A percentile compares a stretch with the other conserved stretches of the same genome.
phyloP scores from a whole-genome alignment of 805 yeast genomes.

The Naumovozyma dairenensis region DNA sequence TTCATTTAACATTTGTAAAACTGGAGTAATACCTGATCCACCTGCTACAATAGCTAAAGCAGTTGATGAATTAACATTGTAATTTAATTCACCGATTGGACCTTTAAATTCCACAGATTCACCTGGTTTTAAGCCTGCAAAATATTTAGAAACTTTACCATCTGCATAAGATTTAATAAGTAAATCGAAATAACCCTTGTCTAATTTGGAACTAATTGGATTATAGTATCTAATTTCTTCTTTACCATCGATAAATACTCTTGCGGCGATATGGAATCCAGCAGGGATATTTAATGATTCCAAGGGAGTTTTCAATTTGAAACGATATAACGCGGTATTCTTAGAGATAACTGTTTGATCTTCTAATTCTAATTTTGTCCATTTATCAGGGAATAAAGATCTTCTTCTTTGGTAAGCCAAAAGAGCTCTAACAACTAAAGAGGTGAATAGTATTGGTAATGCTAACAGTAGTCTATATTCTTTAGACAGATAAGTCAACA shows the following conservation, averaged over 20 bases:
- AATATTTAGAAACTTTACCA: slow-evolving; percentile 58
- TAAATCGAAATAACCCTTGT: slow-evolving; percentile 65
- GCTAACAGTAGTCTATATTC: slow-evolving; percentile 25
- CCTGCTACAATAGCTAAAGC: slow-evolving; percentile 68
- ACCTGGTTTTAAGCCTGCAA: slow-evolving; percentile 57
- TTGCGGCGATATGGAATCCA: slow-evolving; percentile 66
- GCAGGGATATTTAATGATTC: slow-evolving; percentile 60
- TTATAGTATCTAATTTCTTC: slow-evolving; percentile 53
- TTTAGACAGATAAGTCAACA: slow-evolving; percentile 38
- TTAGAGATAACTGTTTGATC: slow-evolving; percentile 67
- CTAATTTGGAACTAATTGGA: slow-evolving; percentile 63
- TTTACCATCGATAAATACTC: slow-evolving; percentile 30
- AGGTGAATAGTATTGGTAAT: slow-evolving; percentile 32
- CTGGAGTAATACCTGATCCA: slow-evolving; percentile 86
- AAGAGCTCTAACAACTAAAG: slow-evolving; percentile 29
- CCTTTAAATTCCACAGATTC: slow-evolving; percentile 65
- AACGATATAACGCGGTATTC: slow-evolving; percentile 64
- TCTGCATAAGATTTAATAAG: slow-evolving; percentile 66
- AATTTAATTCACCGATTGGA: slow-evolving; percentile 65
- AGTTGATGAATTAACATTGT: slow-evolving; percentile 47
- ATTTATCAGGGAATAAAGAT: slow-evolving; percentile 41
- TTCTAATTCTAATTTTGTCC: slow-evolving; percentile 57
- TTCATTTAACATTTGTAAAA: slow-evolving; percentile 66
- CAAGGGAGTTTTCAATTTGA: slow-evolving; percentile 49
- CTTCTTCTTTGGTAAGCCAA: slow-evolving; percentile 33